phyloP scores from a whole-genome alignment of 495 filamentous ascomycete species.

The Hypoxylon crocopeplum region DNA sequence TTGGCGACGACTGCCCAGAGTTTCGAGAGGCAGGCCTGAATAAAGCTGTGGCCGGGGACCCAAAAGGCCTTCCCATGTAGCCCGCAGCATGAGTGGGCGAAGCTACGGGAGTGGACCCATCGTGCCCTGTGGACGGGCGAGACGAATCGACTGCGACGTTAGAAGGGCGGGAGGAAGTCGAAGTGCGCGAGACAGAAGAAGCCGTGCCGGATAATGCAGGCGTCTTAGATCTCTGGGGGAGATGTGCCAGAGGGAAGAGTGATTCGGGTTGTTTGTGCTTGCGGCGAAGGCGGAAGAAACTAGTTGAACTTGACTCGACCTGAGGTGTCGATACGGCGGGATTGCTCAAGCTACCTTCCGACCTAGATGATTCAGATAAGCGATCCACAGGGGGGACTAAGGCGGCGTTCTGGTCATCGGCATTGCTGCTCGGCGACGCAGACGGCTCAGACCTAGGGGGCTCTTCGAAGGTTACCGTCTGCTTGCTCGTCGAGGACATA shows the following conservation, averaged over 20 bases:
- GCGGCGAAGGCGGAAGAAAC: constrained; percentile 81
- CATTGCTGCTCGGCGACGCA: constrained; percentile 64
- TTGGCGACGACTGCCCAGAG: constrained; percentile 78
- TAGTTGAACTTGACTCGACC: constrained; percentile 68
- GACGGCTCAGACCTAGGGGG: constrained; percentile 64
- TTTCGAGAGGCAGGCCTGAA: constrained; percentile 70
- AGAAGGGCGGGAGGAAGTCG: constrained; percentile 36
- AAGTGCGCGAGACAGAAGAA: constrained; percentile 43
- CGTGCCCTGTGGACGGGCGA: constrained; percentile 57
- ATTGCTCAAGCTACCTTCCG: constrained; percentile 85
- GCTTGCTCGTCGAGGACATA: constrained; percentile 50
- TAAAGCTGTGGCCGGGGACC: constrained; percentile 61
- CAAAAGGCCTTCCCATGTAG: constrained; percentile 19
- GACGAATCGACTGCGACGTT: constrained; percentile 54
- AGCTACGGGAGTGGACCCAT: constrained; percentile 45
- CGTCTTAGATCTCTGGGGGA: constrained; percentile 68
- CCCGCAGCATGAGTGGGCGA: constrained; percentile 40
- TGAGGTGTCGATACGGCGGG: constrained; percentile 68
- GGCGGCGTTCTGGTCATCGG: constrained; percentile 69
- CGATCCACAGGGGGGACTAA: constrained; percentile 73
- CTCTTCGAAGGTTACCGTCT: constrained; percentile 70
- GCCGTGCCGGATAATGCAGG: constrained; percentile 36
- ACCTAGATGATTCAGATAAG: constrained; percentile 90
- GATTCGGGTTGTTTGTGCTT: constrained; percentile 78
- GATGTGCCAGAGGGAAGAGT: constrained; percentile 74